Percentiles rank a stretch among this genome's conserved stretches.
Evolutionary conservation across 768 basidiomycete genomes (phyloP).

Genomic region (Hortiboletus flavorubellus): DNA sequence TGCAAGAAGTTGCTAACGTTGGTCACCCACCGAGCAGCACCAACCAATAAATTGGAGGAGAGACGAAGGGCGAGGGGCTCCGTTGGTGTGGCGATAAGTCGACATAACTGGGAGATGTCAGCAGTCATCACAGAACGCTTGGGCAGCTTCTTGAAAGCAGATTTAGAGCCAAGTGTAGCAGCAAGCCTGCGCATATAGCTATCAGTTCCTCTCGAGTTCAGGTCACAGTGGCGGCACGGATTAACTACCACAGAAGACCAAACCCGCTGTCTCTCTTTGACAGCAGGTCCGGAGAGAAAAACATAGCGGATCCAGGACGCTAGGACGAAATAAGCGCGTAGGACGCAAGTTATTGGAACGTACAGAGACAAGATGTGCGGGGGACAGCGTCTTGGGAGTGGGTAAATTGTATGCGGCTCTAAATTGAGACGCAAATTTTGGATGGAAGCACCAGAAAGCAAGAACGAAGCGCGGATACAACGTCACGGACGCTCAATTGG

Average conservation of each 20-base stretch:
- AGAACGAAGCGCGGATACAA: conserved; percentile 18
- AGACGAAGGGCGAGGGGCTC: conserved; percentile 85
- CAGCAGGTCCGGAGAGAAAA: conserved; percentile 81
- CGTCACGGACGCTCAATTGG: conserved; percentile 7
- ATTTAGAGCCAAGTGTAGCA: conserved; percentile 84
- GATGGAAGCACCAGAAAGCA: conserved; percentile 16
- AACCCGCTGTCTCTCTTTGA: conserved; percentile 83
- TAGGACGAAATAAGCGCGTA: neutral
- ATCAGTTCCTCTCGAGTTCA: conserved; percentile 4
- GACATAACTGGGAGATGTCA: conserved; percentile 78
- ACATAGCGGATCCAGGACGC: conserved; percentile 47
- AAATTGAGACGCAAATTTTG: neutral
- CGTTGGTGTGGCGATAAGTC: conserved; percentile 73
- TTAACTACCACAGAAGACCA: conserved; percentile 74
- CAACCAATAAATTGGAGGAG: conserved; percentile 87
- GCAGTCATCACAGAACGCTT: conserved; percentile 81
- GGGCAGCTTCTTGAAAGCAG: conserved; percentile 80
- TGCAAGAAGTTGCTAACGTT: neutral
- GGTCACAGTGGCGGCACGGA: neutral
- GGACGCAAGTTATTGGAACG: conserved; percentile 1
- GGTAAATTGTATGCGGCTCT: conserved; percentile 8
- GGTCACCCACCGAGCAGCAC: conserved; percentile 70
- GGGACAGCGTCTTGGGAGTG: neutral
- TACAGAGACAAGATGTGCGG: neutral
- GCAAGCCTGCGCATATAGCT: conserved; percentile 61